Percentiles rank a stretch among this genome's conserved stretches.
Conservation (phyloP, 768 basidiomycete genomes). For the Rubroboletus satanas region DNA sequence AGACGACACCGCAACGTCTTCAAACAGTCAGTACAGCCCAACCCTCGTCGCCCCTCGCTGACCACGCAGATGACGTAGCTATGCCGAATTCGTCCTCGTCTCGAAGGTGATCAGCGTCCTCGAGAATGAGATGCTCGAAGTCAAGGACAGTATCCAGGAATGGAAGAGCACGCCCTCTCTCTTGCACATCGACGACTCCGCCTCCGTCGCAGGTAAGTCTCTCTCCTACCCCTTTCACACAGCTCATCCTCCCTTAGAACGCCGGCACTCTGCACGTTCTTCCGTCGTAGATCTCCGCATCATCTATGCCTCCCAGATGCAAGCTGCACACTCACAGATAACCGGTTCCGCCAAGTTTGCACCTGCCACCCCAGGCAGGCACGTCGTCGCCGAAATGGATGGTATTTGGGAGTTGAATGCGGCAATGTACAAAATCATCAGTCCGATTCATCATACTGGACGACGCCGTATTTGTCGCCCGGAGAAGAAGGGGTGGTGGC, state of each 20-base stretch:
- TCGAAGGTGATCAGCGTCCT: conserved; percentile 96
- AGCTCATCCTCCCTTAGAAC: conserved; percentile 33
- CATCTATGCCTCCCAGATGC: conserved; percentile 93
- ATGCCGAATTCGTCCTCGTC: conserved; percentile 93
- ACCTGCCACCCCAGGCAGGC: conserved; percentile 85
- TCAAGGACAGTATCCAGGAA: conserved; percentile 90
- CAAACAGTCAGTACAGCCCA: conserved; percentile 63
- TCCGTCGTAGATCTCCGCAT: conserved; percentile 94
- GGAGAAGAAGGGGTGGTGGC: conserved; percentile 55
- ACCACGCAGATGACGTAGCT: conserved; percentile 46
- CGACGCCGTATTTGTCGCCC: conserved; percentile 86
- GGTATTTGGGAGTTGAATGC: conserved; percentile 82
- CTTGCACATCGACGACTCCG: conserved; percentile 83
- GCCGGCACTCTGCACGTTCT: conserved; percentile 68
- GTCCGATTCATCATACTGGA: conserved; percentile 90
- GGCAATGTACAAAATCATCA: conserved; percentile 91
- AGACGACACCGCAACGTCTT: conserved; percentile 65
- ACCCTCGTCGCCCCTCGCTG: conserved; percentile 1
- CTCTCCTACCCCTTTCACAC: conserved; percentile 24
- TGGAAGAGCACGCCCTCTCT: conserved; percentile 96
- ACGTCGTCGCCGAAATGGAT: conserved; percentile 84
- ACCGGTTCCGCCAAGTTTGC: conserved; percentile 96
- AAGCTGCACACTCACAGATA: conserved; percentile 81
- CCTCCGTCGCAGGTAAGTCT: conserved; percentile 50
- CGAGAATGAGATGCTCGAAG: conserved; percentile 96